These are phyloP conservation scores for Smittium culicis DNA, from an alignment of 371 early-diverging fungal species.

Conservation along the genomic window DNA sequence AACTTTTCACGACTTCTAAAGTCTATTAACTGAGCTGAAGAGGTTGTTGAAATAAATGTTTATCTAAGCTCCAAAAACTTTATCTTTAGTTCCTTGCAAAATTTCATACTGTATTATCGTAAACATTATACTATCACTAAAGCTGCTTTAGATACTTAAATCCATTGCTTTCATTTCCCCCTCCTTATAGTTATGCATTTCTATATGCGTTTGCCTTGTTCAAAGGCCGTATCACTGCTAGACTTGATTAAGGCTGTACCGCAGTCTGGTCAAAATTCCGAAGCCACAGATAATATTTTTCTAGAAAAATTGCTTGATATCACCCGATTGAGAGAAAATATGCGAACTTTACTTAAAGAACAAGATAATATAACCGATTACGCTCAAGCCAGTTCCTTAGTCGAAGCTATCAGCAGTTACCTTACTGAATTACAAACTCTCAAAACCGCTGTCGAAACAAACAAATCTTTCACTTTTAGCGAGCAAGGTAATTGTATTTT, in stretches of 20 bases:
- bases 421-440: neutral
- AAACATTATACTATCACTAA: too few species aligned
- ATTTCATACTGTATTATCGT: too few species aligned
- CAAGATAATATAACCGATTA: conserved; percentile 3
- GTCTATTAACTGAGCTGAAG: too few species aligned
- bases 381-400: neutral
- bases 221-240: conserved; percentile 2
- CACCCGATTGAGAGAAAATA: conserved; percentile 5
- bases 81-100: too few species aligned
- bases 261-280: neutral
- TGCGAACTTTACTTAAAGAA: conserved; percentile 5
- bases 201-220: neutral
- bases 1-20: too few species aligned
- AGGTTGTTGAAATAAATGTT: too few species aligned
- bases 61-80: too few species aligned
- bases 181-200: too few species aligned
- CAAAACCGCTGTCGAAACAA: neutral
- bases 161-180: too few species aligned
- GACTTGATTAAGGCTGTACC: neutral
- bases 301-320: conserved; percentile 5
- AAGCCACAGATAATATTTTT: neutral
- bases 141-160: too few species aligned
- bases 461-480: neutral
- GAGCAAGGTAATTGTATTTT: neutral
- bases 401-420: neutral